These are phyloP conservation scores for Microstegium vimineum DNA, from an alignment of 176 grass and related monocot species.

Conservation along the genomic window DNA sequence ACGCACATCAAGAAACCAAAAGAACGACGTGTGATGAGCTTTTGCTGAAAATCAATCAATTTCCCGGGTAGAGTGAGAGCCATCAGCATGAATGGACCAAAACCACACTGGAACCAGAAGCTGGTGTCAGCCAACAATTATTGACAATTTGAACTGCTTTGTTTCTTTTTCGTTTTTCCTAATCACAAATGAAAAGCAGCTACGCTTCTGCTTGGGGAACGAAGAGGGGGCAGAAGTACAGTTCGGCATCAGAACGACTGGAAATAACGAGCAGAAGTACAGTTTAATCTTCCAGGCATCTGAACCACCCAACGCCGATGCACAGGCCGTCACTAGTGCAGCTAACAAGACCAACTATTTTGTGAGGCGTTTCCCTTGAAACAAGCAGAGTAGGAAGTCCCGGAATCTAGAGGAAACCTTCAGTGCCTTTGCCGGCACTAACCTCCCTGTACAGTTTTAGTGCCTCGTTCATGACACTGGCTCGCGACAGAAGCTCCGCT, in stretches of 20 bases:
- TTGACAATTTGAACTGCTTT: neutral
- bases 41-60: neutral
- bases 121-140: slow-evolving; percentile 7
- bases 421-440: slow-evolving; percentile 43
- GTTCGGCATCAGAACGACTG: neutral
- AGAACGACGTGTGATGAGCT: neutral
- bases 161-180: neutral
- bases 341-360: neutral
- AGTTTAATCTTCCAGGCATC: neutral
- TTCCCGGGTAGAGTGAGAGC: no score
- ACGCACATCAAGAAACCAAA: neutral
- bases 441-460: slow-evolving; percentile 57
- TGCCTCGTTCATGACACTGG: slow-evolving; percentile 78
- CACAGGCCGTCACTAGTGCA: neutral
- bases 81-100: neutral
- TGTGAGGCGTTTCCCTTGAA: neutral
- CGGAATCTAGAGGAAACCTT: slow-evolving; percentile 74
- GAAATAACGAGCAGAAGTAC: neutral
- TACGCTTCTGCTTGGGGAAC: neutral
- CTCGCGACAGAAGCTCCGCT: slow-evolving; percentile 50
- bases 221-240: accelerated
- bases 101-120: neutral
- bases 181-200: slow-evolving; percentile 18
- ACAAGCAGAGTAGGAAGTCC: neutral
- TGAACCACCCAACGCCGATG: neutral